phyloP scores from a whole-genome alignment of 1,284 basidiomycete species.

The Rhodofomes roseus region DNA sequence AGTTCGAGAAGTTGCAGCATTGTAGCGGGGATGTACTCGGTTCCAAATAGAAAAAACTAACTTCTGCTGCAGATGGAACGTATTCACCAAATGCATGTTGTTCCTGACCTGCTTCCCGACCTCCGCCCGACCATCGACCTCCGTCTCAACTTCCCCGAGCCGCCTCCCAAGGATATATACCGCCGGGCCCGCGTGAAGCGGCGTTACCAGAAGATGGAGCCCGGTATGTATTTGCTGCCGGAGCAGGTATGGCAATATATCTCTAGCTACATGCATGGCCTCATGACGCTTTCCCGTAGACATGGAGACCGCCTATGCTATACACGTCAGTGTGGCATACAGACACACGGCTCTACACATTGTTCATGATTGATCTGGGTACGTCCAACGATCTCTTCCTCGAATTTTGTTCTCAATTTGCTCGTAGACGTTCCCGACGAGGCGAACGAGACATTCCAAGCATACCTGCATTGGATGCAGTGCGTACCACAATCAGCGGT shows the following conservation, averaged over 20 bases:
- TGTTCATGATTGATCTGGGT: conserved; percentile 87
- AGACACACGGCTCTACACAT: conserved; percentile 81
- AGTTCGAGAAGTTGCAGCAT: not conserved
- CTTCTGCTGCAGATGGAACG: conserved; percentile 77
- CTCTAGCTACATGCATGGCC: not conserved
- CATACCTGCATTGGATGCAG: conserved; percentile 87
- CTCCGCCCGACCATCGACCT: conserved; percentile 76
- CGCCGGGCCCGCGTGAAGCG: conserved; percentile 31
- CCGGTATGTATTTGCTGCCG: conserved; percentile 64
- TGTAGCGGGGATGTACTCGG: not conserved
- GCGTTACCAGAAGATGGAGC: conserved; percentile 56
- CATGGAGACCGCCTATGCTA: conserved; percentile 56
- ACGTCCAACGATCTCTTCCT: conserved; percentile 8
- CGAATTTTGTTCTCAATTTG: not conserved
- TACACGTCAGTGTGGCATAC: conserved; percentile 77
- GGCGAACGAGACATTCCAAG: conserved; percentile 58
- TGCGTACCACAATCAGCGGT: conserved; percentile 35
- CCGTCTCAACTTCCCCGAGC: conserved; percentile 52
- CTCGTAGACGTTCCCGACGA: conserved; percentile 74
- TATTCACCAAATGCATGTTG: conserved; percentile 82
- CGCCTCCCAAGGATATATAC: conserved; percentile 26
- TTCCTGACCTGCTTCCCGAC: conserved; percentile 81
- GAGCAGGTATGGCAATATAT: conserved; percentile 46
- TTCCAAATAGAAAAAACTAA: not conserved
- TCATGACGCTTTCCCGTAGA: conserved; percentile 35